Percentiles rank a stretch among this genome's conserved stretches.
phyloP scores from a whole-genome alignment of 2,329 filamentous ascomycete species.

The Calycina herbarum region DNA sequence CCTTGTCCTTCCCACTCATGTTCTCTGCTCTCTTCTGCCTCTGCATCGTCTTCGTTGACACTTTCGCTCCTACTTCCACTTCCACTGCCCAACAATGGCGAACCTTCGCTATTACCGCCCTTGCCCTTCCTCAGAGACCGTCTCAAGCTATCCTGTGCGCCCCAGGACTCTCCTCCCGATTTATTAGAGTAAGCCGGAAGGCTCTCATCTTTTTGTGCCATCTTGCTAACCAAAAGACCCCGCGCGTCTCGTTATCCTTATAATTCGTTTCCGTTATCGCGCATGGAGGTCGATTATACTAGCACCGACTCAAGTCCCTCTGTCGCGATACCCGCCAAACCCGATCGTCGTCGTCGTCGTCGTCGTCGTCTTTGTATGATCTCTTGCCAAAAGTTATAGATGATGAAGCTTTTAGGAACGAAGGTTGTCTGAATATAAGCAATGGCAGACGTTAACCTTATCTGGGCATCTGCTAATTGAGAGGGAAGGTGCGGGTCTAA shows the following conservation, averaged over 20 bases:
- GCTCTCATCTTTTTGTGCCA: slow-evolving; percentile 3
- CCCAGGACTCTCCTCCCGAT: slow-evolving; percentile 23
- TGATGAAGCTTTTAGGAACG: background rate
- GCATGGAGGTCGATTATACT: slow-evolving; percentile 3
- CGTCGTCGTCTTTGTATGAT: background rate
- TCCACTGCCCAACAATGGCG: slow-evolving; percentile 31
- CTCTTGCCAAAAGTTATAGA: background rate
- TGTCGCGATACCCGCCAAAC: background rate
- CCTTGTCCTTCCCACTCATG: slow-evolving; percentile 49
- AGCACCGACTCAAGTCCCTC: background rate
- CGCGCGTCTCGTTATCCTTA: background rate
- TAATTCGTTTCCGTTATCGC: slow-evolving; percentile 14
- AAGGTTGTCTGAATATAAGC: background rate
- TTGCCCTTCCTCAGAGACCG: slow-evolving; percentile 23
- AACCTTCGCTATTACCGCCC: slow-evolving; percentile 17
- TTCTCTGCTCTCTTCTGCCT: slow-evolving; percentile 16
- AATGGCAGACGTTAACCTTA: background rate
- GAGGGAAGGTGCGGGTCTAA: background rate
- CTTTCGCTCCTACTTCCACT: slow-evolving; percentile 16
- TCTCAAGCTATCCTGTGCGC: slow-evolving; percentile 29
- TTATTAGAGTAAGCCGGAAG: slow-evolving; percentile 7
- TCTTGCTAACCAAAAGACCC: background rate
- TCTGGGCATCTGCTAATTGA: background rate
- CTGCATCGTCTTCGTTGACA: background rate
- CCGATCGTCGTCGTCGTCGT: background rate